phyloP scores from a whole-genome alignment of 2,329 filamentous ascomycete genomes.

The Botrytis tulipae region DNA sequence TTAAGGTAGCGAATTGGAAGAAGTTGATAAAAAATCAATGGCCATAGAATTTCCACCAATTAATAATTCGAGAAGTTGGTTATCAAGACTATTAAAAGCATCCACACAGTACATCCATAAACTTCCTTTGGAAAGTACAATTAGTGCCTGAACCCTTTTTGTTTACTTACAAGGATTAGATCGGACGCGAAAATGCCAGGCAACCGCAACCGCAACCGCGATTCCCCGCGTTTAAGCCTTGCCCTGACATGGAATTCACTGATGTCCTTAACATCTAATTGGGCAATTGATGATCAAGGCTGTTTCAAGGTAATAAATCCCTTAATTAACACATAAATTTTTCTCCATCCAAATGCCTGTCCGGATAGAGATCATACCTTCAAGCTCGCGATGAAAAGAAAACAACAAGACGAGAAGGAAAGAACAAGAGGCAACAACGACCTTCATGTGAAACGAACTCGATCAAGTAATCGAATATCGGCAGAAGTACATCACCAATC shows the following conservation, averaged over 20 bases:
- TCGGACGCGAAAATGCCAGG: slow-evolving; percentile 5
- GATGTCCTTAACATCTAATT: neutral
- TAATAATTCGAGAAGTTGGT: neutral
- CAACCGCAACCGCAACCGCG: neutral
- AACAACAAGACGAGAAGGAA: slow-evolving; percentile 23
- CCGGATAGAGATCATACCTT: neutral
- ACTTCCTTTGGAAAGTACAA: neutral
- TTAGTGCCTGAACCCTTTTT: slow-evolving; percentile 17
- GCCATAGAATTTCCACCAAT: neutral
- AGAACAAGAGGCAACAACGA: slow-evolving; percentile 22
- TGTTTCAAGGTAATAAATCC: neutral
- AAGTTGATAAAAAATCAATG: neutral
- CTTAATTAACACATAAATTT: neutral
- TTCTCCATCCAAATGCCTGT: neutral
- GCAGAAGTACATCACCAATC: neutral
- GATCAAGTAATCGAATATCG: slow-evolving; percentile 15
- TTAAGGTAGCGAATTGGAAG: neutral
- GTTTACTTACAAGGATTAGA: slow-evolving; percentile 17
- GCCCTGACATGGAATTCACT: neutral
- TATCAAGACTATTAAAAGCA: neutral
- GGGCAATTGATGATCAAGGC: neutral
- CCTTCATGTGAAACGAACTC: slow-evolving; percentile 24
- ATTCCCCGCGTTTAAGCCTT: neutral
- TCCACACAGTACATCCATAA: neutral
- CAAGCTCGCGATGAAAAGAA: slow-evolving; percentile 28